These are phyloP conservation scores for Phyllosticta paracitricarpa DNA, from an alignment of 2,329 filamentous ascomycete species.

Conservation along the genomic window DNA sequence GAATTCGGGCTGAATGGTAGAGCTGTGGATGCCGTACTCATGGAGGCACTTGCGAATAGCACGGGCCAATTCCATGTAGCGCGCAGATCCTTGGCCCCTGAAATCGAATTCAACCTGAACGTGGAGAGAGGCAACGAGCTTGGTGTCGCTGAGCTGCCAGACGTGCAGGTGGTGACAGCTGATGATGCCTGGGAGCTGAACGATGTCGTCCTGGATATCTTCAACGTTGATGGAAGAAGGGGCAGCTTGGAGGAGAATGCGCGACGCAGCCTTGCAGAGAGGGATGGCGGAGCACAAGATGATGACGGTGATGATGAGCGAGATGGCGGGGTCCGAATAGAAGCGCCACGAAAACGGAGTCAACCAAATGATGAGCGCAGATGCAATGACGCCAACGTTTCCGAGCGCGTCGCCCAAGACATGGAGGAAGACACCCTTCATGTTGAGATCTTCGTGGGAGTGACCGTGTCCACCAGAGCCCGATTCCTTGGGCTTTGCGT, in stretches of 20 bases:
- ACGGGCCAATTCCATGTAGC: constrained; percentile 84
- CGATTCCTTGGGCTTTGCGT: constrained; percentile 60
- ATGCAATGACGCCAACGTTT: constrained; percentile 75
- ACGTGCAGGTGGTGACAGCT: constrained; percentile 95
- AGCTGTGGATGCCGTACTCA: constrained; percentile 90
- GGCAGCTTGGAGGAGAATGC: constrained; percentile 89
- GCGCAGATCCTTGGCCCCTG: constrained; percentile 62
- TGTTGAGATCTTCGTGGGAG: constrained; percentile 83
- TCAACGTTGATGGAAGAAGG: constrained; percentile 80
- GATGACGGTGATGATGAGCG: constrained; percentile 80
- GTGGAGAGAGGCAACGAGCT: constrained; percentile 86
- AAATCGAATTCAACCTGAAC: constrained; percentile 88
- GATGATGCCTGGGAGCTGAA: constrained; percentile 71
- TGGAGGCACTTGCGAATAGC: constrained; percentile 82
- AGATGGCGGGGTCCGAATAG: constrained; percentile 88
- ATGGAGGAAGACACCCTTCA: constrained; percentile 65
- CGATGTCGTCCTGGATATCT: constrained; percentile 87
- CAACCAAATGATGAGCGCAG: constrained; percentile 83
- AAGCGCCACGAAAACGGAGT: constrained; percentile 70
- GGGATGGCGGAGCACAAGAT: constrained; percentile 65
- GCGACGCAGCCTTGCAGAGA: constrained; percentile 66
- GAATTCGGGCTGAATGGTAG: constrained; percentile 93
- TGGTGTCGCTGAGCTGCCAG: constrained; percentile 94
- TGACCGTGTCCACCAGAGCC: constrained; percentile 58
- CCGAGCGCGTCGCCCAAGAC: constrained; percentile 75